Evolutionary conservation across 2,329 filamentous ascomycete species (phyloP), one percentile per base, ranked within the genome.

Genomic region (Trichoderma sp.): DNA sequence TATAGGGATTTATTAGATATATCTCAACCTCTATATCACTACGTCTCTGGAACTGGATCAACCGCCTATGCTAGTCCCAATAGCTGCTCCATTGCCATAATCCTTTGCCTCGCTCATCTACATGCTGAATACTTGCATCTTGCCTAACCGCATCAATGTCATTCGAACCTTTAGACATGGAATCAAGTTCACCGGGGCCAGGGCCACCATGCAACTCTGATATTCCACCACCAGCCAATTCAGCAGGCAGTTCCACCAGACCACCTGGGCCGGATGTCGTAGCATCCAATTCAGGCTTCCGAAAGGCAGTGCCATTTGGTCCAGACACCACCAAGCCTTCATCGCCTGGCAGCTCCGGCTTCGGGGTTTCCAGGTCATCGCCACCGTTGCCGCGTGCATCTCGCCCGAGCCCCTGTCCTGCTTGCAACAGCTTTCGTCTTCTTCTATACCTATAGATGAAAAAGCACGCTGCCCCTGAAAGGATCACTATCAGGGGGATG

Each of bases 291-390:
- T 53, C 47, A 1, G 47, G 0, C 47, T 53, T 53, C 0, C 5
- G 47, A 24, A 53, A 53, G n/a, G 21, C 21, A 21, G 5, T 0
- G 11, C 11, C 47, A 14, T 24, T 24, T 4, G 21, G 4, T 6
- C 47, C 47, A 7, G 47, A 0, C 24, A 0, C 2, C 47, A 1
- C 2, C n/a, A 24, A 0, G 11, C 47, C 47, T 0, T 0, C 47
- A 14, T 53, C 47, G 3, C 47, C 47, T 14, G 47, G 47, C 21
- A 51, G 43, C n/a, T 51, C 43, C n/a, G 43, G 18, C 9, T 51
- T 51, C 2, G n/a, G 4, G 0, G n/a, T 51, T 51, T 51, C 43
- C n/a, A 51, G n/a, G 9, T 51, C n/a, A 21, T 51, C 43, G n/a
- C 43, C n/a, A 6, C n/a, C 21, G 9, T 24, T 24, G 47, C 47